Base-by-base conservation (phyloP, 1,139 yeast genomes). In the Starmera stellimalicola region DNA sequence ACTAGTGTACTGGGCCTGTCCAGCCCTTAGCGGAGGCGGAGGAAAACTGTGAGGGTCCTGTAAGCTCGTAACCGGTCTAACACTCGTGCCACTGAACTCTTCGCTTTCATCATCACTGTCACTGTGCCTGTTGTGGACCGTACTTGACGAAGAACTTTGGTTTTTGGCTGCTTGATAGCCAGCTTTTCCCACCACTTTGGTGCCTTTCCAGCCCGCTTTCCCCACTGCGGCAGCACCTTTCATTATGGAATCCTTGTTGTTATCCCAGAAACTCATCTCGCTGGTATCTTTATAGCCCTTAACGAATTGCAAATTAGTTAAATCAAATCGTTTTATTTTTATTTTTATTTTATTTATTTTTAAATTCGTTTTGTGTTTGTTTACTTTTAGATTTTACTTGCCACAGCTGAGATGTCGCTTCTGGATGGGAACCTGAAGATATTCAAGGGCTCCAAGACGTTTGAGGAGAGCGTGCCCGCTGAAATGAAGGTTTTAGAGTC, bases 11-110 rank as follows among this genome's bases (percentile, higher is more conserved):
- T 53, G 59, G 28, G 35, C 40, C 32, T 62, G 61, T 7, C 58
- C 64, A 4, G 67, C 62, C 52, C 61, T 60, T 44, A 58, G 41
- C 1, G 80, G 81, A 1, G 80, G 81, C 2, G 77, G 67, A 10
- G 79, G 77, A 37, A 73, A 63, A 10, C 55, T 37, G 5, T 49
- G 44, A 7, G 73, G 67, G 41, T 68, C 67, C 23, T 51, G 53
- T 29, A 62, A 45, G 2, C 60, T 42, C 2, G 50, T 37, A 30
- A 59, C 30, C 12, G 66, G 60, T 32, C 65, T 44, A 3, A 65
- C 41, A 4, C 23, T 19, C 2, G 44, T 37, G 3, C 44, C 42
- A 11, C 37, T 31, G 7, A 38, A 38, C 34, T 49, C 41, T 22
- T 42, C 35, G 6, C 32, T 30, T 3, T 34, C 37, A 16, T 16